Percentiles rank a stretch among this genome's conserved stretches.
Evolutionary conservation across 139 green algal species (phyloP).

Genomic region (Chlamydomonas eustigma): DNA sequence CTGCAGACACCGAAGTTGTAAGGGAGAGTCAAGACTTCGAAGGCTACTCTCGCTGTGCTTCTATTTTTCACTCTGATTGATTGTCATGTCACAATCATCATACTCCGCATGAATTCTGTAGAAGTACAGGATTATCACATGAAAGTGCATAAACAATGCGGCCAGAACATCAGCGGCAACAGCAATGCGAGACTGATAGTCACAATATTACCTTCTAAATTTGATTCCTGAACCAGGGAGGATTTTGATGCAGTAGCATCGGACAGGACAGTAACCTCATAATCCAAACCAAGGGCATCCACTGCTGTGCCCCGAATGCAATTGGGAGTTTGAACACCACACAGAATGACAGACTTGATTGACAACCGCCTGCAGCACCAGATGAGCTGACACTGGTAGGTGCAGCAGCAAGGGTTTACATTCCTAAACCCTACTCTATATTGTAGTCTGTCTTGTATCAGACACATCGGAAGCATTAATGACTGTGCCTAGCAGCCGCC

Average conservation of each 20-base stretch:
- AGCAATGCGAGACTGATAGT: no score
- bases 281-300: slow-evolving; percentile 67
- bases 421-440: neutral
- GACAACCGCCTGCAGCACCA: slow-evolving; percentile 17
- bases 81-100: neutral
- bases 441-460: neutral
- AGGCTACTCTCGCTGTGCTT: neutral
- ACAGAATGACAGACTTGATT: slow-evolving; percentile 23
- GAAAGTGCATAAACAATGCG: neutral
- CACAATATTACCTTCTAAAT: slow-evolving; percentile 39
- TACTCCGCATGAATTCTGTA: neutral
- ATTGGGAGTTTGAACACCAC: slow-evolving; percentile 76
- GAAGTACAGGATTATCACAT: neutral
- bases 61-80: neutral
- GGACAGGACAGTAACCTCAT: slow-evolving; percentile 44
- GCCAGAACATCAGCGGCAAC: no score
- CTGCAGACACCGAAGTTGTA: no score
- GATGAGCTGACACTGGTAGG: slow-evolving; percentile 13
- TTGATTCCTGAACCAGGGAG: slow-evolving; percentile 46
- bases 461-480: no score
- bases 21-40: neutral
- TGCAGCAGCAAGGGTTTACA: neutral
- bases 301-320: slow-evolving; percentile 72
- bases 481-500: no score
- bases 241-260: slow-evolving; percentile 60